Conservation (phyloP, 1,284 basidiomycete species). For the Moesziomyces sp. region DNA sequence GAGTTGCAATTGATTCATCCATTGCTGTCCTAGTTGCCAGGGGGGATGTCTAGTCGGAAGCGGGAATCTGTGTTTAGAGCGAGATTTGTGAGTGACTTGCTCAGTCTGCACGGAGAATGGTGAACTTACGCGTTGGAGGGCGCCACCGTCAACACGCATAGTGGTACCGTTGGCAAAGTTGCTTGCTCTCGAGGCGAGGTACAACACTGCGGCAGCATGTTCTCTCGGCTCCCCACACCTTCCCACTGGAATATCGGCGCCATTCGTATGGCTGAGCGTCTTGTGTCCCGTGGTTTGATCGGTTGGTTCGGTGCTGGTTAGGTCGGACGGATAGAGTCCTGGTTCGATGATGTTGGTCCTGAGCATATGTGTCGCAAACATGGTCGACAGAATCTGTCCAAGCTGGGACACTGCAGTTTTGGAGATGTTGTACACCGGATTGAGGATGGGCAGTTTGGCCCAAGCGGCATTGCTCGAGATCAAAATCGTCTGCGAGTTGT, state of each 20-base stretch:
- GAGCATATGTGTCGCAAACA: slow-evolving; percentile 32
- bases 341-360: slow-evolving; percentile 45
- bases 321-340: slow-evolving; percentile 40
- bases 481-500: slow-evolving; percentile 38
- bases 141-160: slow-evolving; percentile 44
- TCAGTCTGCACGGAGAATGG: too few relatives aligned
- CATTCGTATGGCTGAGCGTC: slow-evolving; percentile 41
- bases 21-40: background rate
- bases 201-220: slow-evolving; percentile 37
- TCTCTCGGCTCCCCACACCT: slow-evolving; percentile 39
- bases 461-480: slow-evolving; percentile 48
- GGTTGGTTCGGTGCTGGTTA: slow-evolving; percentile 26
- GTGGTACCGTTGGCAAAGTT: slow-evolving; percentile 45
- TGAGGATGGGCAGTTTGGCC: slow-evolving; percentile 49
- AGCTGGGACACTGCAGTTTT: slow-evolving; percentile 47
- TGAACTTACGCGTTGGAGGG: slow-evolving; percentile 41
- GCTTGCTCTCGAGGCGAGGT: slow-evolving; percentile 17
- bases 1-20: background rate
- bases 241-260: slow-evolving; percentile 47
- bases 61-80: slow-evolving; percentile 12
- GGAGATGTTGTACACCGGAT: slow-evolving; percentile 52
- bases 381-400: slow-evolving; percentile 37
- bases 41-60: slow-evolving; percentile 18
- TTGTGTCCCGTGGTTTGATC: slow-evolving; percentile 25
- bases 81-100: too few relatives aligned